Percentiles rank a stretch among this genome's conserved stretches.
These are phyloP conservation scores for Aspergillus phoenicis DNA, from an alignment of 2,329 filamentous ascomycete genomes.

Conservation along the genomic window DNA sequence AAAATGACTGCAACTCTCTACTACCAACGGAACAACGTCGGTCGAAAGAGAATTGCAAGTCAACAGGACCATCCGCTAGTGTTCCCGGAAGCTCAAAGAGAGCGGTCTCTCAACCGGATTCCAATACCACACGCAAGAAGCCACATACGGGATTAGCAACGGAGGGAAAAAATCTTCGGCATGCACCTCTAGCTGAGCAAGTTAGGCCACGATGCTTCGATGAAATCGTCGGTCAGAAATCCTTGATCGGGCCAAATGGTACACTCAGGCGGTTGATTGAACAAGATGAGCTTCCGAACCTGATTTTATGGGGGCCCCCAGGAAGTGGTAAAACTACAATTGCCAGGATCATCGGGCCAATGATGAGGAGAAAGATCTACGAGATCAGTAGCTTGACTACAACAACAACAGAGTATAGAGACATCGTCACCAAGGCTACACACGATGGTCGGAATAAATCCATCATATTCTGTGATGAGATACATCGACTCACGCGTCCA, in stretches of 20 bases:
- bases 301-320: conserved; percentile 76
- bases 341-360: conserved; percentile 81
- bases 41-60: too few species aligned
- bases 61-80: too few species aligned
- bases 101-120: too few species aligned
- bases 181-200: conserved; percentile 85
- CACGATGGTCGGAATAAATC: conserved; percentile 78
- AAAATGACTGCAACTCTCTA: conserved; percentile 43
- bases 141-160: conserved; percentile 34
- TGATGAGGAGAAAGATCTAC: conserved; percentile 81
- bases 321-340: conserved; percentile 67
- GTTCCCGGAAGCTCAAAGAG: too few species aligned
- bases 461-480: conserved; percentile 97
- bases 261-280: conserved; percentile 85
- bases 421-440: conserved; percentile 81
- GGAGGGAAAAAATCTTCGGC: conserved; percentile 64
- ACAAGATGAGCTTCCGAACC: conserved; percentile 81
- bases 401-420: conserved; percentile 88
- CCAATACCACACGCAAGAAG: too few species aligned
- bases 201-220: conserved; percentile 86
- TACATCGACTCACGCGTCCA: conserved; percentile 85
- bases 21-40: conserved; percentile 36
- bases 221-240: conserved; percentile 84
- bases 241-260: conserved; percentile 78
- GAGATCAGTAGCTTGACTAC: conserved; percentile 94